phyloP scores from a whole-genome alignment of 2,329 filamentous ascomycete species.

The Ophiostoma triangulosporum region DNA sequence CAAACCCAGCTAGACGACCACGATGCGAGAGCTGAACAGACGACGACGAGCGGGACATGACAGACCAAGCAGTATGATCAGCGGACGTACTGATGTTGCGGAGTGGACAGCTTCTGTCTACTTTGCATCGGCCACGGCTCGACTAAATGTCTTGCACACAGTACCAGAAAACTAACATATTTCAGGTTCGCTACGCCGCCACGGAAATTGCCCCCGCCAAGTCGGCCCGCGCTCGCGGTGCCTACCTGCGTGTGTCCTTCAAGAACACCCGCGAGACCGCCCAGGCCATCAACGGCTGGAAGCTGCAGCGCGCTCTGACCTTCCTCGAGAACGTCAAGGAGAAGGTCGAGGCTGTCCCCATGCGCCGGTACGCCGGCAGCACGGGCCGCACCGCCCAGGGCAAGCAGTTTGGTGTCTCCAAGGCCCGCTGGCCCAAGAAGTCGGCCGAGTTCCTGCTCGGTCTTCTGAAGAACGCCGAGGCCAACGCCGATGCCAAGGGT shows the following conservation, averaged over 20 bases:
- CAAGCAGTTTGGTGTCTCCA: constrained; percentile 97
- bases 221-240: constrained; percentile 94
- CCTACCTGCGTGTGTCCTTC: constrained; percentile 98
- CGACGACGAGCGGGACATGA: not conserved
- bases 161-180: constrained; percentile 7
- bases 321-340: constrained; percentile 98
- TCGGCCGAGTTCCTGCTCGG: constrained; percentile 95
- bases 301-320: constrained; percentile 82
- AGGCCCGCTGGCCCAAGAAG: constrained; percentile 98
- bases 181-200: constrained; percentile 89
- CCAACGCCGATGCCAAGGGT: constrained; percentile 93
- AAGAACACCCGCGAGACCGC: constrained; percentile 99
- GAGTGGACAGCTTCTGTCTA: not conserved
- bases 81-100: not conserved
- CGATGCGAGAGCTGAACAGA: not conserved
- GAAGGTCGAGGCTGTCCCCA: constrained; percentile 95
- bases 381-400: constrained; percentile 95
- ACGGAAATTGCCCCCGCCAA: constrained; percentile 76
- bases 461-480: constrained; percentile 94
- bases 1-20: not conserved
- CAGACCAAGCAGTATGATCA: not conserved
- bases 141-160: not conserved
- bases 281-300: constrained; percentile 99
- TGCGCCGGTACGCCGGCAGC: constrained; percentile 93
- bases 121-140: not conserved